phyloP scores from a whole-genome alignment of 768 basidiomycete genomes.

The Hygrocybe coccinea region DNA sequence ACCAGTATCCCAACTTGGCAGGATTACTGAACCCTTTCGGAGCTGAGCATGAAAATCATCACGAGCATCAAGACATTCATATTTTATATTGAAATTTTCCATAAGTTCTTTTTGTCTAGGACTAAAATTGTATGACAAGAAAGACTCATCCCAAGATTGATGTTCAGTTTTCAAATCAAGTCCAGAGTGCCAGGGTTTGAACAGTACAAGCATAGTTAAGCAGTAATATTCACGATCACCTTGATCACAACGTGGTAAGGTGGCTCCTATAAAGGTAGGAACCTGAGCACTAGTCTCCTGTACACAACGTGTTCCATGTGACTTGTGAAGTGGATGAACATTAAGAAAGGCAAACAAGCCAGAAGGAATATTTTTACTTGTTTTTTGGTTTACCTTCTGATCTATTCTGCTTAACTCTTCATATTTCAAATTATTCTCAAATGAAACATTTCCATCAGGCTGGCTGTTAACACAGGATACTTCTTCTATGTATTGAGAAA shows the following conservation, averaged over 20 bases:
- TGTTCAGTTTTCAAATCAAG: constrained; percentile 18
- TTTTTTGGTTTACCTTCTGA: not conserved
- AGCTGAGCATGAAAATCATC: not conserved
- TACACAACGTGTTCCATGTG: not conserved
- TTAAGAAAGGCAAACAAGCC: constrained; percentile 16
- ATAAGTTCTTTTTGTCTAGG: constrained; percentile 17
- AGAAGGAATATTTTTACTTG: constrained; percentile 22
- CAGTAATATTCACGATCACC: constrained; percentile 31
- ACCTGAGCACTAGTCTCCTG: constrained; percentile 6
- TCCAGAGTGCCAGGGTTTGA: constrained; percentile 29
- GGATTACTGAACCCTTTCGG: too few species aligned
- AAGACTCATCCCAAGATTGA: constrained; percentile 25
- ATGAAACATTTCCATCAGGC: not conserved
- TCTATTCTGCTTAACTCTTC: too few species aligned
- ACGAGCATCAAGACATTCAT: constrained; percentile 34
- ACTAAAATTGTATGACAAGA: constrained; percentile 15
- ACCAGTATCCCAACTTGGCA: too few species aligned
- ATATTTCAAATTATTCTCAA: too few species aligned
- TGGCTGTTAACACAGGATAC: too few species aligned
- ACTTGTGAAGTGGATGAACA: constrained; percentile 2
- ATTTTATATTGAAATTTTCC: constrained; percentile 28
- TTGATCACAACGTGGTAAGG: constrained; percentile 27
- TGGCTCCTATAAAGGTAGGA: constrained; percentile 29
- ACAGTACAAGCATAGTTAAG: constrained; percentile 27
- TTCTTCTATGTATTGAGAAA: too few species aligned